Base-by-base conservation (phyloP, 2,329 filamentous ascomycete genomes). In the Lasiodiplodia theobromae region DNA sequence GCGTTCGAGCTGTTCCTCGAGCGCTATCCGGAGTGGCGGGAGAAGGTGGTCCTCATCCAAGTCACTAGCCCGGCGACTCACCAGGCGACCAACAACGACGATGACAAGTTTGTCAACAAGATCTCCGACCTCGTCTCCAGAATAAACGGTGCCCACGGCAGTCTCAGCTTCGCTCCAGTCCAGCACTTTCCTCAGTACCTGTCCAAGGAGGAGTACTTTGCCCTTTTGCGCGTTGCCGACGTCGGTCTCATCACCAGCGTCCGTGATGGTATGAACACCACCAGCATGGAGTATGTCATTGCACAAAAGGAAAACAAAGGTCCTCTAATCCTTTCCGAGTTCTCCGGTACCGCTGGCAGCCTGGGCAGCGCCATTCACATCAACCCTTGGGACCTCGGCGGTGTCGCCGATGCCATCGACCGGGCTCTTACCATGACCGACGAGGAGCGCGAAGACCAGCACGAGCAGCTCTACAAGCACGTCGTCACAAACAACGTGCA, bases 181-280 rank as follows among this genome's bases (percentile, higher is more conserved):
- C 93, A 96, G 78, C 94, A 98, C 80, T 97, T 96, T 79, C 93
- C 94, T 8, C 94, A 97, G 78, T 97, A 97, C 78, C 86, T 98
- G 56, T 91, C 89, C 58, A 91, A 91, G 72, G 91, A 94, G 74
- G 94, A 98, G 81, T 98, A 98, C 80, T 96, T 97, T 79, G 94
- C 95, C 4, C 87, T 98, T n/a, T 86, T 98, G 65, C 90, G 95
- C 28, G 89, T 93, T 2, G 94, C 92, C 40, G 94, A 98, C 78
- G 92, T 97, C 72, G 95, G 94, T 4, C 85, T 98, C 63, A 97
- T 98, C 79, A 97, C 96, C 7, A 97, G 93, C 73, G 94, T 98
- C 25, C 89, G 95, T 70, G 96, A 98, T 78, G 95, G 95, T 69
- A 97, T 98, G 94, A 98, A 97, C 83, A 97, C 95, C 0, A 97